Conservation (phyloP, 257 asterid species). For the Penstemon davidsonii region DNA sequence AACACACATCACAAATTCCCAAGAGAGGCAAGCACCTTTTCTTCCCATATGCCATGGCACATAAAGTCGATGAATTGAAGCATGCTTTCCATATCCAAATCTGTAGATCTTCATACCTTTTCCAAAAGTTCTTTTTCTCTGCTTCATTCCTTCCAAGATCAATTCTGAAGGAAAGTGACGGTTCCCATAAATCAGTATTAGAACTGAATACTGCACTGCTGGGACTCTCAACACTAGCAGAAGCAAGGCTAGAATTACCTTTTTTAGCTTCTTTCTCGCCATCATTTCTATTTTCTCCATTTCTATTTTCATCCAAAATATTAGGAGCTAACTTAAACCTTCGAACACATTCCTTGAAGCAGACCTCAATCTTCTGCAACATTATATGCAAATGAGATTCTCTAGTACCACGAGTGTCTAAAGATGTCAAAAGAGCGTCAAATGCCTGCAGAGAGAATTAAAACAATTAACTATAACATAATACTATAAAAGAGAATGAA, state of each 20-base stretch:
- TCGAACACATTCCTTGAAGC: slow-evolving; percentile 64
- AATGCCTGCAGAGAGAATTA: slow-evolving; percentile 64
- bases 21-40: slow-evolving; percentile 58
- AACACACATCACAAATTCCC: slow-evolving; percentile 67
- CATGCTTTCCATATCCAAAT: slow-evolving; percentile 90
- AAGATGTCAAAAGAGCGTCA: slow-evolving; percentile 65
- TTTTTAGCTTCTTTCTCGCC: slow-evolving; percentile 44
- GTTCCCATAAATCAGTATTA: slow-evolving; percentile 50
- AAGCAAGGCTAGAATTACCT: slow-evolving; percentile 38
- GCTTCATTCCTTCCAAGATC: slow-evolving; percentile 62
- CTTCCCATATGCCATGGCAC: slow-evolving; percentile 58
- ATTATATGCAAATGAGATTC: slow-evolving; percentile 95
- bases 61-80: slow-evolving; percentile 48
- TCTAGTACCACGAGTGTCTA: slow-evolving; percentile 91
- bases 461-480: not conserved
- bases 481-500: not conserved
- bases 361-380: slow-evolving; percentile 78
- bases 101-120: slow-evolving; percentile 69
- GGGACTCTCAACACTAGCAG: slow-evolving; percentile 55
- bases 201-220: slow-evolving; percentile 51
- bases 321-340: slow-evolving; percentile 35
- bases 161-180: slow-evolving; percentile 67
- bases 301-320: slow-evolving; percentile 23
- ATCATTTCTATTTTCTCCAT: slow-evolving; percentile 18
- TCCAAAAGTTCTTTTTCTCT: slow-evolving; percentile 51